A percentile compares a stretch with the other conserved stretches of the same genome.
These are phyloP conservation scores for Xylaria grammica DNA, from an alignment of 495 filamentous ascomycete species.

Conservation along the genomic window DNA sequence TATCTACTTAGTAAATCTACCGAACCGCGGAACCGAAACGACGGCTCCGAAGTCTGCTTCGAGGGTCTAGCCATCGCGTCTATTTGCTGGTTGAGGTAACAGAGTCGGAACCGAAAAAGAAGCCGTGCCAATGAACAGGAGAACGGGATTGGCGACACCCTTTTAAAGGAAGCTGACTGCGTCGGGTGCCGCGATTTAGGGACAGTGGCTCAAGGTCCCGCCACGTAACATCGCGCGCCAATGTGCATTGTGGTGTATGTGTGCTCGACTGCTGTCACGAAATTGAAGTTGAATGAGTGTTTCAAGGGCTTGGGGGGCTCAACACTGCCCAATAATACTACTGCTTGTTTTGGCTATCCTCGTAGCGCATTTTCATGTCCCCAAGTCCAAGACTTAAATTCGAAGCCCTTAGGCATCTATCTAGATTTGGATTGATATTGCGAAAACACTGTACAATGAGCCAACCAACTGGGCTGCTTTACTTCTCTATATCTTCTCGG, in stretches of 20 bases:
- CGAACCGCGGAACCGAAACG: background rate
- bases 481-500: background rate
- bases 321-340: background rate
- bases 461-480: background rate
- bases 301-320: background rate
- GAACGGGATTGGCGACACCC: background rate
- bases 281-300: background rate
- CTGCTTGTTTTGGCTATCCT: background rate
- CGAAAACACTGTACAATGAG: background rate
- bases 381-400: background rate
- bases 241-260: background rate
- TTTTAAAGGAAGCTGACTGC: constrained; percentile 1
- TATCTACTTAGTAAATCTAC: background rate
- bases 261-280: background rate
- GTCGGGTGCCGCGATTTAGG: background rate
- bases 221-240: constrained; percentile 2
- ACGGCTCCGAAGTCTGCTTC: background rate
- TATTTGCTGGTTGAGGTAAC: background rate
- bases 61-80: background rate
- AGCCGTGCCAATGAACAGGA: background rate
- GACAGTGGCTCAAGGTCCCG: background rate
- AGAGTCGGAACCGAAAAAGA: constrained; percentile 6
- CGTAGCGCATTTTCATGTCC: background rate
- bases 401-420: background rate
- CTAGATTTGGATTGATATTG: too few species aligned